Evolutionary conservation across 495 filamentous ascomycete genomes (phyloP), one percentile per base, ranked within the genome.

Genomic region (Xylaria sp.): DNA sequence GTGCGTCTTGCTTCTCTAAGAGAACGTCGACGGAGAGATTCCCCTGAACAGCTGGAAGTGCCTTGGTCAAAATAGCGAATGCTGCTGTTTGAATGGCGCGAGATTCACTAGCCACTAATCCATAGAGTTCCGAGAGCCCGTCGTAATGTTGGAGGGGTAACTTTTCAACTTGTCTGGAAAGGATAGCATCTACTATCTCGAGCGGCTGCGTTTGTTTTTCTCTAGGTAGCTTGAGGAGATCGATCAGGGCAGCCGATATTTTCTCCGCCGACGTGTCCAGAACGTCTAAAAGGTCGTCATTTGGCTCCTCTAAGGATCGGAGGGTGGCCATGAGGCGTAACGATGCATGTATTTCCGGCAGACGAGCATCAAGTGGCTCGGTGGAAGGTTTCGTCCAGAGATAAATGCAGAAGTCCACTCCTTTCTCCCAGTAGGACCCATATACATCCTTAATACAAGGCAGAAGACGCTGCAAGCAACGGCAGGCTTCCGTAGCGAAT

Each of bases 201-300:
- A 80, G 69, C 0, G 85, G 83, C 53, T 83, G 75, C 3, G 75
- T 80, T 8, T 75, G 71, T 1, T 79, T 76, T 5, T 68, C 64
- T 46, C 82, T 79, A 3, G 84, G 83, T 14, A 83, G 76, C 35
- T 85, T 83, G 1, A 94, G 83, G 5, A 93, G 79, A n/a, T 83
- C 84, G 15, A 94, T 81, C 15, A 98, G 76, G 8, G 83, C 86
- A 52, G 82, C 80, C 29, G 87, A 87, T 3, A 90, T 82, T 0
- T 76, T 75, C 14, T 78, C 72, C 21, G 84, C 81, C 17, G 81
- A 84, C 31, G 88, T 85, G 31, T 82, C 82, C 82, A 93, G 89
- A 5, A 88, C 88, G 72, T 99, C 95, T 11, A 89, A 80, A 3
- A 97, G 86, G 77, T 98, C 95, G 76, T 98, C 95, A 75, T 98